Percentiles rank a stretch among this genome's conserved stretches.
Conservation (phyloP, 768 basidiomycete species). For the Coprinellus micaceus region DNA sequence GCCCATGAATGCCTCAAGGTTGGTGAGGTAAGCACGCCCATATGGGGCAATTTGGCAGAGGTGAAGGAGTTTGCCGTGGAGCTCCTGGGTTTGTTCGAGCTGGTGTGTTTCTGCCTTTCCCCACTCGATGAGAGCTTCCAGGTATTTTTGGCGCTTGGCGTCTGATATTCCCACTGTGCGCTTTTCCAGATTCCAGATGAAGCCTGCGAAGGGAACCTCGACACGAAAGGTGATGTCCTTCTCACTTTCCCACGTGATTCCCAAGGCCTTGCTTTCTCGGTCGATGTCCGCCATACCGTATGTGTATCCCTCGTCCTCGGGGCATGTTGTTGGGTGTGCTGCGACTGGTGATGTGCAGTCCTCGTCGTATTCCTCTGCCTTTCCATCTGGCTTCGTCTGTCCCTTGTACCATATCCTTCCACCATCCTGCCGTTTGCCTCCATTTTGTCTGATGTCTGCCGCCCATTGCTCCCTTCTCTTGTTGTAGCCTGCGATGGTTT, state of each 20-base stretch:
- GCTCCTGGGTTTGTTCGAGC: constrained; percentile 27
- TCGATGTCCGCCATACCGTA: constrained; percentile 29
- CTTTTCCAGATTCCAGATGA: constrained; percentile 16
- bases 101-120: constrained; percentile 15
- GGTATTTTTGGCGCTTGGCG: constrained; percentile 18
- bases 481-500: constrained; percentile 24
- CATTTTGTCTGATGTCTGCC: constrained; percentile 9
- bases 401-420: constrained; percentile 27
- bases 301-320: constrained; percentile 15
- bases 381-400: constrained; percentile 10
- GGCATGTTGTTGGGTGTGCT: constrained; percentile 10
- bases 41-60: constrained; percentile 23
- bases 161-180: constrained; percentile 10
- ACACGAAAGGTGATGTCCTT: constrained; percentile 16
- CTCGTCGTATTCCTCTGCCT: constrained; percentile 28
- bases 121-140: constrained; percentile 24
- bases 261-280: constrained; percentile 18
- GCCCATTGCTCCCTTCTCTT: constrained; percentile 1
- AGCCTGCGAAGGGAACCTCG: constrained; percentile 14
- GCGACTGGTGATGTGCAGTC: constrained; percentile 19
- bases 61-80: constrained; percentile 37
- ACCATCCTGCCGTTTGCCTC: constrained; percentile 10
- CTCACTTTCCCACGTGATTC: constrained; percentile 20
- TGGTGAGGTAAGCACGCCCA: constrained; percentile 33
- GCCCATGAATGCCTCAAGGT: constrained; percentile 30